These are phyloP conservation scores for Gilbertella persicaria DNA, from an alignment of 371 early-diverging fungal genomes.

Conservation along the genomic window DNA sequence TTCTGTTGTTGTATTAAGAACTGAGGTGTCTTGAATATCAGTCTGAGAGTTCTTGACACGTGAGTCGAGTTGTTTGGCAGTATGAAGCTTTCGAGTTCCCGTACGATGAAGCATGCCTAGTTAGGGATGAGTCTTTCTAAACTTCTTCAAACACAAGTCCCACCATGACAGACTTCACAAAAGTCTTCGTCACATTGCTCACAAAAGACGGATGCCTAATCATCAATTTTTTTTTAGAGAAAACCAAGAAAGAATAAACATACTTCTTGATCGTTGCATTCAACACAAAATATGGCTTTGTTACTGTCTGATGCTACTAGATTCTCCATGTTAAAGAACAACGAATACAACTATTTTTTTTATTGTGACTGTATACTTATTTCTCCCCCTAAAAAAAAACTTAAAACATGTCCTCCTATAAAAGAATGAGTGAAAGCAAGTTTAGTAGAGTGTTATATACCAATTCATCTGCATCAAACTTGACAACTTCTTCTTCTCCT, in stretches of 20 bases:
- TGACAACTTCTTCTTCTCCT: slow-evolving; percentile 6
- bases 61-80: slow-evolving; percentile 24
- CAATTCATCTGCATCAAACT: slow-evolving; percentile 19
- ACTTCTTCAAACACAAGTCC: not conserved
- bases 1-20: no score
- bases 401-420: not conserved
- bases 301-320: slow-evolving; percentile 20
- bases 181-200: slow-evolving; percentile 84
- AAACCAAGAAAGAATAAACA: not conserved
- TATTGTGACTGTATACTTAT: no score
- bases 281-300: slow-evolving; percentile 72
- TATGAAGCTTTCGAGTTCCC: slow-evolving; percentile 48
- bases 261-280: slow-evolving; percentile 78
- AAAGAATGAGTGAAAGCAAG: not conserved
- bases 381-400: not conserved
- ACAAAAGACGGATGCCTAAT: slow-evolving; percentile 68
- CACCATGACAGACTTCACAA: slow-evolving; percentile 89
- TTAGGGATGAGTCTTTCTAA: no score
- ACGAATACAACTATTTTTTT: not conserved
- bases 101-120: slow-evolving; percentile 58
- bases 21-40: no score
- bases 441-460: slow-evolving; percentile 3
- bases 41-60: no score
- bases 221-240: not conserved
- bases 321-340: slow-evolving; percentile 7